These are phyloP conservation scores for Passalora sequoiae DNA, from an alignment of 2,329 filamentous ascomycete species.

Conservation along the genomic window DNA sequence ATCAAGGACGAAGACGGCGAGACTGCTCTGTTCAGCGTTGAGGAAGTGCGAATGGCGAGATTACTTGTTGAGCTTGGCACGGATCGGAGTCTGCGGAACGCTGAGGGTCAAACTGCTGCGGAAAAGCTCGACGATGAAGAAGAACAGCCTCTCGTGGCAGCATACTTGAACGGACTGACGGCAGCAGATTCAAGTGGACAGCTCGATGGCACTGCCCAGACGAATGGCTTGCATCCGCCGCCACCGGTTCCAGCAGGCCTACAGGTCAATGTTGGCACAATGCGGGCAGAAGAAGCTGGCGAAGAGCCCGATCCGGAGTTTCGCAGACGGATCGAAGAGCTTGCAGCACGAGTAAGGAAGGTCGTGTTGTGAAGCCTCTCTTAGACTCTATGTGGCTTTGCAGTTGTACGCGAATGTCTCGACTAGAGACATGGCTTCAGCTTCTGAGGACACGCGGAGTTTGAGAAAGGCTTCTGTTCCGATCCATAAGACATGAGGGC, in stretches of 20 bases:
- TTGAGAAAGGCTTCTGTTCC: too few relatives aligned
- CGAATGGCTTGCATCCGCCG: conserved; percentile 39
- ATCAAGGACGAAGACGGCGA: conserved; percentile 86
- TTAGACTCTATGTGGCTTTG: too few relatives aligned
- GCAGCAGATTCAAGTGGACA: conserved; percentile 17
- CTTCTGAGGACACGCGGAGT: too few relatives aligned
- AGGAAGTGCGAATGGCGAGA: conserved; percentile 71
- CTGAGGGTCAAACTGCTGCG: conserved; percentile 71
- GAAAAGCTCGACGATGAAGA: conserved; percentile 76
- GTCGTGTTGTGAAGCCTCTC: too few relatives aligned
- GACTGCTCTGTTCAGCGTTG: conserved; percentile 89
- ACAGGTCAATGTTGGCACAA: conserved; percentile 69
- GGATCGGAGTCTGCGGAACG: conserved; percentile 60
- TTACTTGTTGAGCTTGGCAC: conserved; percentile 73
- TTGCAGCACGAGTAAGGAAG: conserved; percentile 74
- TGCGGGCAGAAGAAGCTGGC: conserved; percentile 55
- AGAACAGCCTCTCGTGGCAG: conserved; percentile 69
- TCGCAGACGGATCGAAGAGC: conserved; percentile 76
- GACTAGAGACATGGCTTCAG: too few relatives aligned
- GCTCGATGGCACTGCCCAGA: conserved; percentile 25
- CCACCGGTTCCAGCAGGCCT: conserved; percentile 70
- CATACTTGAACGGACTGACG: conserved; percentile 56
- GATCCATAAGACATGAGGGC: too few relatives aligned
- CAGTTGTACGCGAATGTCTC: too few relatives aligned
- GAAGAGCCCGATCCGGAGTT: conserved; percentile 73